Percentiles rank a stretch among this genome's conserved stretches.
phyloP scores from a whole-genome alignment of 2,329 filamentous ascomycete species.

The Exophiala oligosperma region DNA sequence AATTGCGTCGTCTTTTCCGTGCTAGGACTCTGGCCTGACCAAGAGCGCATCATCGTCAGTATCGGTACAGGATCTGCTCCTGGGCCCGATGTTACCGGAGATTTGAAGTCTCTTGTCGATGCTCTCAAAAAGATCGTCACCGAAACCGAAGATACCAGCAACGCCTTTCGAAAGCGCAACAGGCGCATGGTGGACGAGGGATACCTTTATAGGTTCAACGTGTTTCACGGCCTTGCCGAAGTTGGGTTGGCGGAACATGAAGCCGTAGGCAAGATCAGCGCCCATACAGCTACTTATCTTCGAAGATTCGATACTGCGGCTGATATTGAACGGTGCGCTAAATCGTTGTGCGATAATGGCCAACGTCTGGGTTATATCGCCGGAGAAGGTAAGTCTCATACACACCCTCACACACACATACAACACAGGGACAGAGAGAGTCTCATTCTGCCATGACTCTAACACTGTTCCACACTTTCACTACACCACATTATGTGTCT shows the following conservation, averaged over 20 bases:
- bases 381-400: not conserved
- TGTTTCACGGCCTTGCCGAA: constrained; percentile 1
- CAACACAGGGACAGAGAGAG: too few relatives aligned
- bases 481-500: too few relatives aligned
- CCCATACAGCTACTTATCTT: constrained; percentile 5
- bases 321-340: constrained; percentile 4
- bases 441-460: not conserved
- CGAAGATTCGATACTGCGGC: not conserved
- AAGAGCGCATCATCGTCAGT: not conserved
- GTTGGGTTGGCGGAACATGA: constrained; percentile 1
- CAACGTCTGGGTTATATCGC: constrained; percentile 5
- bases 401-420: too few relatives aligned
- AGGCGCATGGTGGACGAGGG: not conserved
- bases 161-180: not conserved
- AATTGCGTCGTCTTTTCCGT: not conserved
- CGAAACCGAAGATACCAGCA: constrained; percentile 2
- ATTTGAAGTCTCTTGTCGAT: constrained; percentile 1
- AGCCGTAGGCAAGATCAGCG: not conserved
- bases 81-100: not conserved
- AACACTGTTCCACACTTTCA: not conserved
- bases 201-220: not conserved
- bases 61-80: not conserved
- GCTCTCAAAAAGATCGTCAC: constrained; percentile 6
- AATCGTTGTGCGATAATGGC: not conserved
- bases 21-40: not conserved